phyloP scores from a whole-genome alignment of 768 basidiomycete species.

The Crepidotus variabilis region DNA sequence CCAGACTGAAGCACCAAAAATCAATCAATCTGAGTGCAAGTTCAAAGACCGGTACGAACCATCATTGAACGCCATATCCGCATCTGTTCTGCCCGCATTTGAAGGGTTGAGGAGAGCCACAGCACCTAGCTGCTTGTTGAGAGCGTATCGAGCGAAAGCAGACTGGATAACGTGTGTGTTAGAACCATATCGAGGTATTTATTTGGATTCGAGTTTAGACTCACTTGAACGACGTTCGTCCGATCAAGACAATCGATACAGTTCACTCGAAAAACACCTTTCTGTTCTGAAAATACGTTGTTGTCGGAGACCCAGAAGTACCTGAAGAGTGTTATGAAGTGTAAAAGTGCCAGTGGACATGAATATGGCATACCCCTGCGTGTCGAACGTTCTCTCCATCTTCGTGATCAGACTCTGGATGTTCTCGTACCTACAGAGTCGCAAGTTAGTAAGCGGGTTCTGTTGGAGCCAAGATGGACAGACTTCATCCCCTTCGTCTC shows the following conservation, averaged over 20 bases:
- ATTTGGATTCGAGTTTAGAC: conserved; percentile 7
- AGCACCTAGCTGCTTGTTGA: conserved; percentile 71
- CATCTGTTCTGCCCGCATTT: conserved; percentile 50
- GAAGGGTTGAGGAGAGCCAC: conserved; percentile 61
- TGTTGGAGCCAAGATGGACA: conserved; percentile 15
- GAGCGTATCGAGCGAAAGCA: conserved; percentile 82
- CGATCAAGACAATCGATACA: conserved; percentile 96
- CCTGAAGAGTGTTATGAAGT: conserved; percentile 29
- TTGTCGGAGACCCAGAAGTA: conserved; percentile 82
- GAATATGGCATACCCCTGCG: conserved; percentile 59
- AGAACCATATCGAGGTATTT: conserved; percentile 3
- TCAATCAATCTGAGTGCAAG: background rate
- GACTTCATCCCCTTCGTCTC: conserved; percentile 96
- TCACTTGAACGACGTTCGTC: conserved; percentile 90
- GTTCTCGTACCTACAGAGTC: conserved; percentile 73
- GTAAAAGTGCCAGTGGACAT: conserved; percentile 5
- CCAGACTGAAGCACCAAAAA: conserved; percentile 59
- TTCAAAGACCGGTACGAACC: conserved; percentile 34
- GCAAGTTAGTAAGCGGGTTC: conserved; percentile 4
- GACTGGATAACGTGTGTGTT: conserved; percentile 46
- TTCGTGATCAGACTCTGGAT: conserved; percentile 70
- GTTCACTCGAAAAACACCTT: conserved; percentile 85
- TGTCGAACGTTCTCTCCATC: conserved; percentile 73
- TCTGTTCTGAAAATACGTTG: conserved; percentile 72
- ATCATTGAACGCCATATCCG: conserved; percentile 77